These are phyloP conservation scores for Candolleomyces aberdarensis DNA, from an alignment of 768 basidiomycete species.

Conservation along the genomic window DNA sequence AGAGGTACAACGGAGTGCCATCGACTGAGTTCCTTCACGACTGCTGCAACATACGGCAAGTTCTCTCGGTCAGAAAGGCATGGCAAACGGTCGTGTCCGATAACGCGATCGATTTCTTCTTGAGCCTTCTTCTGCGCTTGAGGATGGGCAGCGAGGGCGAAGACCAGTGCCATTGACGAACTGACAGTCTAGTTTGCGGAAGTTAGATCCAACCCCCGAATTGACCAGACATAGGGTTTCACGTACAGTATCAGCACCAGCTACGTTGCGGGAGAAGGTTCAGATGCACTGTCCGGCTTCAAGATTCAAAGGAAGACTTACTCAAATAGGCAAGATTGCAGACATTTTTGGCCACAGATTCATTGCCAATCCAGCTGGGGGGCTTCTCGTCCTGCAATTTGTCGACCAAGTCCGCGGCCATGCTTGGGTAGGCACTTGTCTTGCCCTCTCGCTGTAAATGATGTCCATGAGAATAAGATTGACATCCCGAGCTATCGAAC, in stretches of 20 bases:
- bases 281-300: too few relatives aligned
- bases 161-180: constrained; percentile 7
- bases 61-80: constrained; percentile 15
- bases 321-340: background rate
- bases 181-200: background rate
- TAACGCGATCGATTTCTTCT: constrained; percentile 22
- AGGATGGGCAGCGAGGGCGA: constrained; percentile 14
- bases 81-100: constrained; percentile 18
- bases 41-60: constrained; percentile 19
- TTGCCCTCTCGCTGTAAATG: background rate
- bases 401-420: constrained; percentile 2
- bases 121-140: constrained; percentile 17
- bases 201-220: too few relatives aligned
- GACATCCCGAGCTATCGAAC: background rate
- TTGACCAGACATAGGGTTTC: too few relatives aligned
- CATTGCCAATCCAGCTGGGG: background rate
- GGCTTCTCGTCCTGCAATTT: background rate
- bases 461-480: background rate
- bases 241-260: constrained; percentile 4
- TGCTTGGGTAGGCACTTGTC: background rate
- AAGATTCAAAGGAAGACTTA: background rate
- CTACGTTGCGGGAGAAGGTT: background rate
- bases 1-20: constrained; percentile 10
- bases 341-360: background rate
- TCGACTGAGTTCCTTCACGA: constrained; percentile 20